Base-by-base conservation (phyloP, 2,329 filamentous ascomycete species). In the Fusarium irregulare region DNA sequence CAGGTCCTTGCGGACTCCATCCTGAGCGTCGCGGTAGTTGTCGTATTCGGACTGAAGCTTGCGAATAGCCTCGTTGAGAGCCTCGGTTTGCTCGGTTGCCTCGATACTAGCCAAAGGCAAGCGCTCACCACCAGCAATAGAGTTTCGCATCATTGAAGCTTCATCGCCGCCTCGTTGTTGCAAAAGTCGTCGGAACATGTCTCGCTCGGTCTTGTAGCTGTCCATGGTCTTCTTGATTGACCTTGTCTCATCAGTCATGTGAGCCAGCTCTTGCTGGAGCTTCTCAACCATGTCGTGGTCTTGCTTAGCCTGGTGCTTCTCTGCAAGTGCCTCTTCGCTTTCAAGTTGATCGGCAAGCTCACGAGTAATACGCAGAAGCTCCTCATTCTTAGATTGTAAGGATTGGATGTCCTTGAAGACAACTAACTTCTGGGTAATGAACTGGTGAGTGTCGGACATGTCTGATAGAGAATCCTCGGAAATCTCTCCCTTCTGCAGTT, bases 111-210 rank as follows among this genome's bases (percentile, higher is more conserved):
- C 82, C 56, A 90, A 81, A 30, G 89, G 84, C 55, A 85, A 83
- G 40, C 86, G 84, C 48, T 83, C 79, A 48, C 78, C 81, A 18
- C 88, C 86, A 63, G 91, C 88, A 32, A 92, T 81, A 20, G 92
- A 92, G 73, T 91, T 89, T 3, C 91, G 93, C 76, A 97, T 90
- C 51, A 90, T 85, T 3, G 90, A 90, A 18, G 87, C 86, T 44
- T 91, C 83, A 64, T 94, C 91, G 14, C 83, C 85, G 78, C 85
- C 78, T 81, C 90, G 80, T 67, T 96, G 92, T 72, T 95, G 92
- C 30, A 98, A 87, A 84, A 98, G 94, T 55, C 94, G 93, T 23
- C 95, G 91, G 90, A 98, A 98, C 89, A 98, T 98, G 78, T 99
- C 95, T 67, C 96, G 91, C 82, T 99, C 96, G 75, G 94, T 93